Evolutionary conservation across 139 green algal species (phyloP), one percentile per base, ranked within the genome.

Genomic region (Chlamydomonas sp.): DNA sequence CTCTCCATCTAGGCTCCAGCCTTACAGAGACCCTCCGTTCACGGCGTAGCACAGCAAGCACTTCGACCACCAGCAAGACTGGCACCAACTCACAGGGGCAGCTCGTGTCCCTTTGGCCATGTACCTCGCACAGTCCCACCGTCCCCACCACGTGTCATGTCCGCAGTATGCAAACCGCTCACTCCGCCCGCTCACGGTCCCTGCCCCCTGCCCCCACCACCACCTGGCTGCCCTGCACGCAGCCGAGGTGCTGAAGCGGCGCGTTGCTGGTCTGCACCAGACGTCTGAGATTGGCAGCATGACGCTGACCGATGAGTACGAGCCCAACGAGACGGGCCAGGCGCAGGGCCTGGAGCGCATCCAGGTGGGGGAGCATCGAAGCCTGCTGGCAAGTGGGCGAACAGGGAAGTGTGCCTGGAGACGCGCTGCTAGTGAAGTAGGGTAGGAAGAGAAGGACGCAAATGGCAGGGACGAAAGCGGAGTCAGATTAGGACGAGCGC

Each of bases 161-260:
- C 6, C 63, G 17, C 17, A 57, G 64, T 49, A 4, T 49, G 18
- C 80, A 57, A 63, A 63, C 67, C 64, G 18, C 81, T 61, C 60
- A 18, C 62, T 31, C 15, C 79, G 57, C 60, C 31, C 31, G 10
- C 79, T 84, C 12, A 18, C 62, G 12, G 8, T 16, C 67, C 10
- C 67, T 6, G 68, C 15, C 12, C 16, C 16, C 8, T 78, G 58
- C 9, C 49, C 4, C 3, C 5, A 61, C 7, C 49, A 72, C n/a
- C 57, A 31, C 49, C 61, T 58, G 68, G 31, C 59, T 14, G 4
- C 64, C 4, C 83, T 64, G 10, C 62, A 68, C 64, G 78, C 92
- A 94, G 96, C 97, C 18, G 96, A 98, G 89, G 97, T 98, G 78
- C 81, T 98, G n/a, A 98, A 99, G 93, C 92, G 96, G 10, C 93